Percentiles rank a stretch among this genome's conserved stretches.
Conservation (phyloP, 108 stramenopile genomes). For the Poteriospumella lacustris region DNA sequence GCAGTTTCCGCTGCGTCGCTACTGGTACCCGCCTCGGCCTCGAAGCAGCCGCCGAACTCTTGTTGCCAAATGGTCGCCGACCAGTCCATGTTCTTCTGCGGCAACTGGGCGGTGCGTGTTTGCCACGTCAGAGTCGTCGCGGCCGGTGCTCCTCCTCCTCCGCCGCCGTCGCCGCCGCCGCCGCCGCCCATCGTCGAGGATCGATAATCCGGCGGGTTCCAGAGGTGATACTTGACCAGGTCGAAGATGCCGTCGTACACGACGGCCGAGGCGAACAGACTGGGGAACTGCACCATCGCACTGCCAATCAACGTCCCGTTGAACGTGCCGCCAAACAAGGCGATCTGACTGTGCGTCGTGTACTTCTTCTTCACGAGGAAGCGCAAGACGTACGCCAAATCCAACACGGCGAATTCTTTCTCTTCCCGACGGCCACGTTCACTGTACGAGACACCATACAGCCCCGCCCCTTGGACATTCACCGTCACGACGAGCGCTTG, state of each 20-base stretch:
- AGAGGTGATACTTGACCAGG: not conserved
- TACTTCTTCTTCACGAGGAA: not conserved
- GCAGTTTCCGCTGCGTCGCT: no score
- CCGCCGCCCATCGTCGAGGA: no score
- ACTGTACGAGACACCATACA: not conserved
- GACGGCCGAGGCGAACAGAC: not conserved
- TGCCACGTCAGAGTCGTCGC: no score
- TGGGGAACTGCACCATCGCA: not conserved
- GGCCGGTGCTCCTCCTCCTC: no score
- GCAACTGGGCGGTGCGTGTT: no score
- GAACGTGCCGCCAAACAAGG: not conserved
- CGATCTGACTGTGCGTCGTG: not conserved
- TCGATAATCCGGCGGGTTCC: no score
- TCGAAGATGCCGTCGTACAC: constrained; percentile 1
- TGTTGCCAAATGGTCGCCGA: no score
- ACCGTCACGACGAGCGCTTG: not conserved
- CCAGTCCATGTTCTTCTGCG: no score
- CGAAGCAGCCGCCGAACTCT: no score
- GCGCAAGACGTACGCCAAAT: not conserved
- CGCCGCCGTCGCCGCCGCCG: no score
- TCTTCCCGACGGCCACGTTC: not conserved
- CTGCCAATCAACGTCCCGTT: not conserved
- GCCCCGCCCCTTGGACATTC: not conserved
- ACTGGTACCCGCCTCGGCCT: no score
- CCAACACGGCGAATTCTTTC: not conserved